These are phyloP conservation scores for Tolypocladium cylindrosporum DNA, from an alignment of 2,329 filamentous ascomycete species.

Conservation along the genomic window DNA sequence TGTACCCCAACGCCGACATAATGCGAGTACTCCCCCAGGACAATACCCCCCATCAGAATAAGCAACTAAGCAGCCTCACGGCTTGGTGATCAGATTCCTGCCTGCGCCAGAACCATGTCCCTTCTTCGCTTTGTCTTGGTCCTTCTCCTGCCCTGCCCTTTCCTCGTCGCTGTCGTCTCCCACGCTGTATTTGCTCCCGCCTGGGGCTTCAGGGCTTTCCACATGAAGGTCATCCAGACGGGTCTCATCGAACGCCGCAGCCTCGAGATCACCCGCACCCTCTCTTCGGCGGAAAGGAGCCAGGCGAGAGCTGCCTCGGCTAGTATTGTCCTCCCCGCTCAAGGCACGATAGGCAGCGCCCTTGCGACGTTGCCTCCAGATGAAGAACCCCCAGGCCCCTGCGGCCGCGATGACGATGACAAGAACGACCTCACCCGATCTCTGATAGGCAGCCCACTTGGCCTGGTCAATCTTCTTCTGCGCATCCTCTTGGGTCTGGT, in stretches of 20 bases:
- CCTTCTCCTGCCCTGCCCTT: constrained; percentile 13
- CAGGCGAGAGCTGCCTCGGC: constrained; percentile 24
- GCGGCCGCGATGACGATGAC: constrained; percentile 71
- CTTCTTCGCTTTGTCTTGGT: constrained; percentile 1
- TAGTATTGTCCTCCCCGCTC: constrained; percentile 24
- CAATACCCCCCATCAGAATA: not conserved
- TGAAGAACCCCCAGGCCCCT: constrained; percentile 61
- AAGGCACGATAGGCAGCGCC: constrained; percentile 45
- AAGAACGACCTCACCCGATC: constrained; percentile 76
- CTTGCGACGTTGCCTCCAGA: constrained; percentile 53
- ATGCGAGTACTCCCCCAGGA: not conserved
- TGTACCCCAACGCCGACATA: not conserved
- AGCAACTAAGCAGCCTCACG: not conserved
- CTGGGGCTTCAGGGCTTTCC: constrained; percentile 29
- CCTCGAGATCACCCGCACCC: constrained; percentile 44
- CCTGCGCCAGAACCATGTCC: not conserved
- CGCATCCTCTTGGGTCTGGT: constrained; percentile 37
- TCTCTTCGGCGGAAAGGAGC: constrained; percentile 39
- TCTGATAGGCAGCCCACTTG: constrained; percentile 81
- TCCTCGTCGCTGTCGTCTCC: constrained; percentile 47
- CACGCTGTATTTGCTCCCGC: constrained; percentile 42
- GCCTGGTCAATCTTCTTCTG: constrained; percentile 68
- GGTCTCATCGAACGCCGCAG: constrained; percentile 56
- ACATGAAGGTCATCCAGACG: constrained; percentile 53
- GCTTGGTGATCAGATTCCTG: not conserved